Percentiles rank a stretch among this genome's conserved stretches.
phyloP scores from a whole-genome alignment of 2,329 filamentous ascomycete genomes.

The Cladosporium sphaerospermum region DNA sequence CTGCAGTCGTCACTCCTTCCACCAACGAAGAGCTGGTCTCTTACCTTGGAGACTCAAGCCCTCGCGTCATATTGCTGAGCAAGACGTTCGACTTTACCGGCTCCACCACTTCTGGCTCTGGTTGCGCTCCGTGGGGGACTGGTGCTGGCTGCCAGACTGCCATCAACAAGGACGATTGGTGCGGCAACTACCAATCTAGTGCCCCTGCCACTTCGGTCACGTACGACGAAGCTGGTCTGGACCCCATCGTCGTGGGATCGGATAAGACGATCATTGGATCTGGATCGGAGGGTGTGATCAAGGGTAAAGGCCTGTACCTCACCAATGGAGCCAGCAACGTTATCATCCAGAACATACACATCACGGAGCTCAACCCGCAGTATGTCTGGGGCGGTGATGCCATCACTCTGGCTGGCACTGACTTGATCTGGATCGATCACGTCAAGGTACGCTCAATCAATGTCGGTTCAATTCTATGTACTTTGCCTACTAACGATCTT shows the following conservation, averaged over 20 bases:
- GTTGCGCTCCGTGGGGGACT: conserved; percentile 53
- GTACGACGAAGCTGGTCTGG: conserved; percentile 52
- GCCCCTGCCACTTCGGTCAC: conserved; percentile 23
- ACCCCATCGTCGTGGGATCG: conserved; percentile 34
- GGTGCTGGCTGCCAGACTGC: conserved; percentile 51
- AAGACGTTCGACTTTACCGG: conserved; percentile 50
- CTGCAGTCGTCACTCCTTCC: conserved; percentile 29
- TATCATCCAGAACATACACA: conserved; percentile 43
- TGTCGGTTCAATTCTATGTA: conserved; percentile 20
- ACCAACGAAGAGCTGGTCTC: conserved; percentile 50
- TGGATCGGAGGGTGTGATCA: conserved; percentile 35
- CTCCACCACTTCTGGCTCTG: conserved; percentile 43
- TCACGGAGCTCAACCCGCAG: conserved; percentile 34
- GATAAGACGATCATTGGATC: conserved; percentile 39
- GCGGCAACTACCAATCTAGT: conserved; percentile 41
- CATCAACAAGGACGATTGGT: conserved; percentile 56
- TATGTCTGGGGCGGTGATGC: conserved; percentile 37
- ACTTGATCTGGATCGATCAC: conserved; percentile 34
- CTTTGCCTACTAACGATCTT: background rate
- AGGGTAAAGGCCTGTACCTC: conserved; percentile 38
- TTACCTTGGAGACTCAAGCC: conserved; percentile 50
- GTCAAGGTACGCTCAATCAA: conserved; percentile 30
- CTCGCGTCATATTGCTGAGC: conserved; percentile 54
- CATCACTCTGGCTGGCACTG: conserved; percentile 31
- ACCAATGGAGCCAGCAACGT: conserved; percentile 44